Percentiles rank a stretch among this genome's conserved stretches.
These are phyloP conservation scores for Claviceps quebecensis DNA, from an alignment of 2,329 filamentous ascomycete species.

Conservation along the genomic window DNA sequence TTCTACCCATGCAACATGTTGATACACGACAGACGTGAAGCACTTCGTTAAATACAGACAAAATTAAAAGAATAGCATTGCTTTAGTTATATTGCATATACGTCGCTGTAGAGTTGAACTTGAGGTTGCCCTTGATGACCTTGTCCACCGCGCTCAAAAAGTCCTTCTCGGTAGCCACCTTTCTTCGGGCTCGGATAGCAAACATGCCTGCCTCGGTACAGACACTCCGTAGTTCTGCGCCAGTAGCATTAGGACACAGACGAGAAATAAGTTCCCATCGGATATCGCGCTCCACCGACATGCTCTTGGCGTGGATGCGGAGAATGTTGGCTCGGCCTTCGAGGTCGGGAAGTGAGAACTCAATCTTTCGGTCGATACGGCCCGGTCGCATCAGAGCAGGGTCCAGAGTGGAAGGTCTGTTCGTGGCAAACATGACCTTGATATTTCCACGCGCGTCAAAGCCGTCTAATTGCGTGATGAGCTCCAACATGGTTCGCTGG, in stretches of 20 bases:
- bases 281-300: slow-evolving; percentile 98
- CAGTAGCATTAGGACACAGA: slow-evolving; percentile 91
- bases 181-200: slow-evolving; percentile 82
- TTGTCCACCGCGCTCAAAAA: slow-evolving; percentile 97
- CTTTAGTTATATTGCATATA: slow-evolving; percentile 98
- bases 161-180: slow-evolving; percentile 98
- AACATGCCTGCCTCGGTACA: slow-evolving; percentile 99
- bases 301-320: slow-evolving; percentile 97
- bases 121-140: slow-evolving; percentile 97
- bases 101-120: slow-evolving; percentile 96
- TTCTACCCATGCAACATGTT: no score
- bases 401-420: slow-evolving; percentile 87
- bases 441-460: slow-evolving; percentile 96
- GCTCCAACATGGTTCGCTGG: slow-evolving; percentile 92
- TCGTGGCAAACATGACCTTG: slow-evolving; percentile 99
- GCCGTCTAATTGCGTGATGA: slow-evolving; percentile 92
- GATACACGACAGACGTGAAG: no score
- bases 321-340: slow-evolving; percentile 96
- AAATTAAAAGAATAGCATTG: slow-evolving; percentile 1
- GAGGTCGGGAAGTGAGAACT: slow-evolving; percentile 93
- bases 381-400: slow-evolving; percentile 95
- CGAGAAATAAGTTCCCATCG: slow-evolving; percentile 97
- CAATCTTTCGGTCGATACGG: slow-evolving; percentile 96
- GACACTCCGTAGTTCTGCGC: slow-evolving; percentile 88
- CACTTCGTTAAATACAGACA: no score